Base-by-base conservation (phyloP, 2,329 filamentous ascomycete genomes). In the Talaromyces sp. region DNA sequence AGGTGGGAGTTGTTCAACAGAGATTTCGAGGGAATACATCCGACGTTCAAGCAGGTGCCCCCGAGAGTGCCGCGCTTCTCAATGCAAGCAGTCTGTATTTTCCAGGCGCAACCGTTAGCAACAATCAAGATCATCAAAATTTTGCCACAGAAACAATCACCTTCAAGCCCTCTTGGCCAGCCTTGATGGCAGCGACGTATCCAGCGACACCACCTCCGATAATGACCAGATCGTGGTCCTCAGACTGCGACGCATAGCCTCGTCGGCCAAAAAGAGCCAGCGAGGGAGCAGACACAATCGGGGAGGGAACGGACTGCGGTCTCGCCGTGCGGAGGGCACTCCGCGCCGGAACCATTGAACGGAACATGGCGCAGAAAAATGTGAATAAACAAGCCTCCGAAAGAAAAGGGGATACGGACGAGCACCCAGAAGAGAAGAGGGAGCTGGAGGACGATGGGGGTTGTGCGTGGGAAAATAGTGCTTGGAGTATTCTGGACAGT, bases 1-100 rank as follows among this genome's bases (percentile, higher is more conserved):
- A 97, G 85, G 78, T 97, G 92, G 70, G 94, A 97, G 85, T 97
- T 97, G 88, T 97, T 99, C 77, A 99, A 90, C 69, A 99, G 91
- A 65, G 94, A 97, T 81, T 99, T 99, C 67, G 94, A 99, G 67
- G 94, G 94, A 75, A 99, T 99, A 81, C 94, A 99, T 80, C 94
- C 94, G 73, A 99, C 94, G 77, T 99, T 99, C 72, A 99, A 82
- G 83, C 94, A 99, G 72, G 94, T 99, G 75, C 94, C 94, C 72
- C 94, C 94, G 70, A 99, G 88, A 63, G 86, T 84, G 68, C 94
- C 94, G 75, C 94, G 91, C 85, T 99, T 99, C 82, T 99, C 94
- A 81, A 99, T 95, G 80, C 94, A 99, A 63, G 92, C 85, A 65
- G 96, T 93, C 92, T 96, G 61, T 32, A 3, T 38, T 1, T 38